Evolutionary conservation across 495 filamentous ascomycete species (phyloP), one percentile per base, ranked within the genome.

Genomic region (Penicillium ucsense): DNA sequence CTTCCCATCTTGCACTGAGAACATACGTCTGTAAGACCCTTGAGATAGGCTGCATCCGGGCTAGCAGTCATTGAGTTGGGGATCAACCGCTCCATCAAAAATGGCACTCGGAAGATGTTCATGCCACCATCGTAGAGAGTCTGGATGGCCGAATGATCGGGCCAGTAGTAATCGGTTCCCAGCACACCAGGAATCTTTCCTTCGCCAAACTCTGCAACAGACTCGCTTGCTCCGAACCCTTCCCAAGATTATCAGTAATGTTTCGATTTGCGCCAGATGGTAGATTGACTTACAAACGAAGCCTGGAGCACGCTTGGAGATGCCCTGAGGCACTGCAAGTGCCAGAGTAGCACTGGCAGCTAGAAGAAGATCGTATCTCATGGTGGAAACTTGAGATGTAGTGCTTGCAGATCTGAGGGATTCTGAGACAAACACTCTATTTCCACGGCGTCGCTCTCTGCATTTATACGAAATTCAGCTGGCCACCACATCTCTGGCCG

Each of bases 11-110:
- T 37, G 35, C 9, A 44, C 8, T 3, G n/a, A 35, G n/a, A 44
- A 44, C 53, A 39, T 63, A 78, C 76, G 12, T 55, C 45, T 41
- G 65, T 68, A 38, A 73, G 55, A 44, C 64, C 64, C 8, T 50
- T 58, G 43, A 75, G 41, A 41, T 77, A 78, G 27, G 64, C 65
- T 0, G 57, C 20, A 52, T 71, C 62, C 5, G 63, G 38, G 10
- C 57, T 51, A 20, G 65, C 65, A 29, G 70, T 70, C 57, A 85
- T 48, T 35, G 63, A 54, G 46, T 56, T 67, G 3, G 76, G 82
- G 28, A 76, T 66, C 41, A 86, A 60, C 35, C 82, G 80, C 65
- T 88, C 84, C 82, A 86, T 86, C 62, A 82, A 62, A 63, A 85
- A 78, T 0, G 78, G 74, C 42, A 87, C 68, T 33, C 82, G 80